These are phyloP conservation scores for Amniculicola lignicola DNA, from an alignment of 495 filamentous ascomycete genomes.

Conservation along the genomic window DNA sequence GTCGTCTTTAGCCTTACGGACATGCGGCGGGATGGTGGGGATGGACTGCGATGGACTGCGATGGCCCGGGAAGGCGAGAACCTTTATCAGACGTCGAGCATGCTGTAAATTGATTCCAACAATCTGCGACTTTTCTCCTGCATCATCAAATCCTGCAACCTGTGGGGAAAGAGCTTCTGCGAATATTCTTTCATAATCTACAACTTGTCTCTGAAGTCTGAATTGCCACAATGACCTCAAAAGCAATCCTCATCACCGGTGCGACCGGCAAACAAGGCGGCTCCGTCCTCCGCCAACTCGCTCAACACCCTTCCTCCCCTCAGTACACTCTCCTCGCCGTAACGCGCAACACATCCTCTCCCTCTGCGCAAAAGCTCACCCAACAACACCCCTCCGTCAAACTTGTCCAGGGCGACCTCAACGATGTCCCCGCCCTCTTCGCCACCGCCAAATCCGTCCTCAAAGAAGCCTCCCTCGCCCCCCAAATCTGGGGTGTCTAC, in stretches of 20 bases:
- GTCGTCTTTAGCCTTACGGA: too few species aligned
- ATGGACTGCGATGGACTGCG: too few species aligned
- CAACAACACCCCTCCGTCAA: slow-evolving; percentile 48
- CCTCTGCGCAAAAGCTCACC: slow-evolving; percentile 52
- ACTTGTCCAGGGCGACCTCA: slow-evolving; percentile 57
- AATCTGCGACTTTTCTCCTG: too few species aligned
- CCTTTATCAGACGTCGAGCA: too few species aligned
- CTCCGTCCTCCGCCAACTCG: slow-evolving; percentile 56
- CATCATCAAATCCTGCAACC: too few species aligned
- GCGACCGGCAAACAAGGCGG: slow-evolving; percentile 73
- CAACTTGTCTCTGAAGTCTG: too few species aligned
- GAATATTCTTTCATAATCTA: too few species aligned
- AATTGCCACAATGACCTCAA: not conserved
- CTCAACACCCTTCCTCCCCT: slow-evolving; percentile 40
- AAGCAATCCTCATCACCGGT: slow-evolving; percentile 60
- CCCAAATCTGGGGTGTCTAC: slow-evolving; percentile 41
- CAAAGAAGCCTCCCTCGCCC: slow-evolving; percentile 49
- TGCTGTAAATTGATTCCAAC: too few species aligned
- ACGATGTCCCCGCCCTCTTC: slow-evolving; percentile 54
- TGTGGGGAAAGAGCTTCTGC: too few species aligned
- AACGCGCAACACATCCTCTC: slow-evolving; percentile 58
- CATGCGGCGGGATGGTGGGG: too few species aligned
- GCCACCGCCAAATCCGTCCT: slow-evolving; percentile 44
- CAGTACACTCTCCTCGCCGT: slow-evolving; percentile 64
- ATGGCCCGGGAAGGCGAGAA: too few species aligned